Base-by-base conservation (phyloP, 177 flowering plant genomes). In the Vitis hybrid region DNA sequence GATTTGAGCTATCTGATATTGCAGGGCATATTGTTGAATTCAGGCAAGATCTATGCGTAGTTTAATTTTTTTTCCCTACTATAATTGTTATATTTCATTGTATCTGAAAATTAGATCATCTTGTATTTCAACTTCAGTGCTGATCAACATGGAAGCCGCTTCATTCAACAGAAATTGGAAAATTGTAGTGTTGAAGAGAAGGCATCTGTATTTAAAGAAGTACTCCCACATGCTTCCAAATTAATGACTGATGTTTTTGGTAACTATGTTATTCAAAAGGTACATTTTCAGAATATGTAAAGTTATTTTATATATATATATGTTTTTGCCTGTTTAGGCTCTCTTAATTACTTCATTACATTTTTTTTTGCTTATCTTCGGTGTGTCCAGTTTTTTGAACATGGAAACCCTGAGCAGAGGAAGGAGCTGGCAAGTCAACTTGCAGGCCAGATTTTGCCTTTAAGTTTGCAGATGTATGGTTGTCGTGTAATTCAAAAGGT, bases 401-500 rank as follows among this genome's bases (percentile, higher is more conserved):
- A 94, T 78, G 99, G 99, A 69, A 89, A 80, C 74, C 62, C 74
- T 64, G 87, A 83, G n/a, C 97, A 94, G 79, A 86, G 93, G 75
- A 87, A 77, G 74, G 86, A 90, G 57, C 90, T 94, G 48, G 97
- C 93, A 22, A 71, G 84, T 71, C 86, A 89, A 81, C 96, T 94
- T 67, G 13, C 75, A 10, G 96, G 97, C 6, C 90, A 88, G 65
- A 85, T 94, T 67, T 70, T 91, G 66, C 67, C 88, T 65, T 73
- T 94, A 70, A 91, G 98, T 77, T 75, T 94, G 79, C 99, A 94
- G 79, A 94, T 94, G 98, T 94, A 91, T 81, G 99, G 99, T 26
- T 94, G 99, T 71, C 92, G 99, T 59, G 99, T 94, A 10, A 93
- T 94, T 62, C 99, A 94, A 75, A 94, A 94, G 99, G 99, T 94